A percentile compares a stretch with the other conserved stretches of the same genome.
Evolutionary conservation across 2,329 filamentous ascomycete species (phyloP).

Genomic region (Cladosporium austrohemisphaericum): DNA sequence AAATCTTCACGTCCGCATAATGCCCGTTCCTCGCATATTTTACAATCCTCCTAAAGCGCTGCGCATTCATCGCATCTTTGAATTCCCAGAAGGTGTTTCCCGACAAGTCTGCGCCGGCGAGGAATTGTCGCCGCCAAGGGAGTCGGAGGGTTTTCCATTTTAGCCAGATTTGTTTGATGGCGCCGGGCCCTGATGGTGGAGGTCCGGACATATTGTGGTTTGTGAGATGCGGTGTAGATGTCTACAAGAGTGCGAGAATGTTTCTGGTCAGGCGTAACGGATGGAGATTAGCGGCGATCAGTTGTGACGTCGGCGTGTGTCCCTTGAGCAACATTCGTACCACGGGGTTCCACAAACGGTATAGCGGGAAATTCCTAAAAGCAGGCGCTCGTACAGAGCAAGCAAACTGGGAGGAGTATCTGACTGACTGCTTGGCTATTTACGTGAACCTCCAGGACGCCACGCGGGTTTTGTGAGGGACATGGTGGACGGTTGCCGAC

Average conservation of each 20-base stretch:
- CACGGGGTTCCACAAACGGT: too few species aligned
- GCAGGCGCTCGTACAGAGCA: too few species aligned
- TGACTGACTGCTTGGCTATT: too few species aligned
- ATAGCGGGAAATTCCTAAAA: too few species aligned
- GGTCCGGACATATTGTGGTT: slow-evolving; percentile 9
- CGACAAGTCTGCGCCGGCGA: slow-evolving; percentile 57
- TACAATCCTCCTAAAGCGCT: slow-evolving; percentile 56
- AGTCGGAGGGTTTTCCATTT: slow-evolving; percentile 60
- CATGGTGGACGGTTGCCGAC: too few species aligned
- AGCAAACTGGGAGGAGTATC: too few species aligned
- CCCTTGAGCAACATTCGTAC: too few species aligned
- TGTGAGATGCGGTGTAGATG: neutral
- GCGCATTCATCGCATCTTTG: slow-evolving; percentile 53
- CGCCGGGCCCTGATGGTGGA: slow-evolving; percentile 31
- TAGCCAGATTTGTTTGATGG: slow-evolving; percentile 50
- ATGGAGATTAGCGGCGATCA: too few species aligned
- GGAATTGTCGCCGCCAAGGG: slow-evolving; percentile 59
- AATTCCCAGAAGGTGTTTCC: slow-evolving; percentile 68
- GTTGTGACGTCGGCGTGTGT: too few species aligned
- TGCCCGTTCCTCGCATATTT: slow-evolving; percentile 50
- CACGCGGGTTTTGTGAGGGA: too few species aligned
- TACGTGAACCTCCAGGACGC: too few species aligned
- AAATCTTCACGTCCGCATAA: slow-evolving; percentile 57
- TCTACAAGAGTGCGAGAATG: neutral
- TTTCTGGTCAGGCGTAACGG: too few species aligned